Evolutionary conservation across 768 basidiomycete genomes (phyloP).

Genomic region (Exsudoporus frostii): DNA sequence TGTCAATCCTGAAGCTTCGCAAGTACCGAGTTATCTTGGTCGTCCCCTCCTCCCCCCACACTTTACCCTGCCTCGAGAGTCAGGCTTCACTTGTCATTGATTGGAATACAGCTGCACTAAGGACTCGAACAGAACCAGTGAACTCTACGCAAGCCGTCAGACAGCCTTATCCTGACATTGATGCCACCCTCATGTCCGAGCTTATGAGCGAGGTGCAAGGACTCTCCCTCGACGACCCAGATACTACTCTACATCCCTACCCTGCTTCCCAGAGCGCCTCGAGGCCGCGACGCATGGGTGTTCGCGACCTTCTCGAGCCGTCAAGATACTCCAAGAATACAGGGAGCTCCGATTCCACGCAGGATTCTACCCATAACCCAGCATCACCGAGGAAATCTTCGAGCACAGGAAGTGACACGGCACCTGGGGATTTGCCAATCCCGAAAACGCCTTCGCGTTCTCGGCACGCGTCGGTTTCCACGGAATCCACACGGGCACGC

Average conservation of each 20-base stretch:
- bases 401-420: constrained; percentile 3
- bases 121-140: constrained; percentile 22
- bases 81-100: constrained; percentile 55
- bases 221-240: constrained; percentile 10
- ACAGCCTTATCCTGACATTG: constrained; percentile 27
- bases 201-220: constrained; percentile 24
- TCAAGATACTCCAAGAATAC: constrained; percentile 8
- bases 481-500: constrained; percentile 14
- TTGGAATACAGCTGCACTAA: constrained; percentile 44
- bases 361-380: constrained; percentile 1
- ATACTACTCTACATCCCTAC: constrained; percentile 2
- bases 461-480: constrained; percentile 16
- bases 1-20: constrained; percentile 54
- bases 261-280: constrained; percentile 1
- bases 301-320: constrained; percentile 26
- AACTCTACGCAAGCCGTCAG: constrained; percentile 16
- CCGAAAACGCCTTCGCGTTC: constrained; percentile 21
- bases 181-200: constrained; percentile 18
- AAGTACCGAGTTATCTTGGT: constrained; percentile 52
- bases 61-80: constrained; percentile 45
- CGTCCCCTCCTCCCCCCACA: constrained; percentile 35
- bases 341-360: constrained; percentile 3
- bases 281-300: constrained; percentile 13
- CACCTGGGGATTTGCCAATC: constrained; percentile 3
- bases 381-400: constrained; percentile 9